These are phyloP conservation scores for Xerocomus minutiporus DNA, from an alignment of 1,284 basidiomycete genomes.

Conservation along the genomic window DNA sequence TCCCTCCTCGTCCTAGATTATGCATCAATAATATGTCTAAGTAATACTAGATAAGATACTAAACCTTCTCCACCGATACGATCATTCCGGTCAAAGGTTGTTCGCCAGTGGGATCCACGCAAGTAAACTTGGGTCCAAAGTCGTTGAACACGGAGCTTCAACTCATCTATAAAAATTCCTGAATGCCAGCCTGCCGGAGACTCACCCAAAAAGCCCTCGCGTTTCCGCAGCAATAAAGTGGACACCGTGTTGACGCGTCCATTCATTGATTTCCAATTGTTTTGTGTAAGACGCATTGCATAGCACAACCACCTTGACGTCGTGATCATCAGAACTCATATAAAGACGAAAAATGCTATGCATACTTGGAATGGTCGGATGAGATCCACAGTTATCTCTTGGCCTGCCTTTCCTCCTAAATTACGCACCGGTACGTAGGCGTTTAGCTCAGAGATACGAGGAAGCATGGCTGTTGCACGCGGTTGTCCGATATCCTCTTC, in stretches of 20 bases:
- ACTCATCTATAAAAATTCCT: slow-evolving; percentile 18
- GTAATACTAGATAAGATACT: slow-evolving; percentile 9
- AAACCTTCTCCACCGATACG: slow-evolving; percentile 80
- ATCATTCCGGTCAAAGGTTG: slow-evolving; percentile 94
- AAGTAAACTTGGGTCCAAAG: slow-evolving; percentile 92
- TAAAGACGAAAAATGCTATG: background rate
- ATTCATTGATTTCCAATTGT: slow-evolving; percentile 94
- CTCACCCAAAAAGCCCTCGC: slow-evolving; percentile 90
- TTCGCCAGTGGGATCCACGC: slow-evolving; percentile 94
- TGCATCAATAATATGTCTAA: slow-evolving; percentile 4
- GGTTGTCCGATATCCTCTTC: slow-evolving; percentile 84
- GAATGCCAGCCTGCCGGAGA: slow-evolving; percentile 1
- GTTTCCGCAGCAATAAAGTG: slow-evolving; percentile 93
- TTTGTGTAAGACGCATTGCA: slow-evolving; percentile 76
- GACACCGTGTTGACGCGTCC: slow-evolving; percentile 84
- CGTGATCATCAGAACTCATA: background rate
- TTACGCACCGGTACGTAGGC: slow-evolving; percentile 92
- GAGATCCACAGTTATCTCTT: slow-evolving; percentile 73
- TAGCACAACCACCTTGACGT: slow-evolving; percentile 81
- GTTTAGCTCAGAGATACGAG: slow-evolving; percentile 94
- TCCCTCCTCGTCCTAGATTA: slow-evolving; percentile 71
- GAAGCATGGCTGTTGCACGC: slow-evolving; percentile 80
- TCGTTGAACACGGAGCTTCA: slow-evolving; percentile 90
- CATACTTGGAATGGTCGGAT: slow-evolving; percentile 85
- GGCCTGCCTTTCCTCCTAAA: slow-evolving; percentile 64